A percentile compares a stretch with the other conserved stretches of the same genome.
Conservation (phyloP, 176 grass and related monocot genomes). For the Musa troglodytarum region DNA sequence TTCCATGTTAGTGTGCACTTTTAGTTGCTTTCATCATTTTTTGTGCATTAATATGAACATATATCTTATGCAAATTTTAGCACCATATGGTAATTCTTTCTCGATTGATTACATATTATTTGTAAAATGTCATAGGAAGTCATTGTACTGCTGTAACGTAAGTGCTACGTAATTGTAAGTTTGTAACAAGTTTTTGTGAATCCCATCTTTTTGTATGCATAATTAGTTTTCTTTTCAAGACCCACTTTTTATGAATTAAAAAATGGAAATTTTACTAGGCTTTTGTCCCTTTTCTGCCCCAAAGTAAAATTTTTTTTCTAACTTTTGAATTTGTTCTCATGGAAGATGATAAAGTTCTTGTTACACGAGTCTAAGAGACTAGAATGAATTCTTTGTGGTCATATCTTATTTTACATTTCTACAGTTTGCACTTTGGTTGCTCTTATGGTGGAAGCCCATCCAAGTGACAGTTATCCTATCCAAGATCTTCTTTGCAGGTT, state of each 20-base stretch:
- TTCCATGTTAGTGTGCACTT: neutral
- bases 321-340: neutral
- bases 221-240: neutral
- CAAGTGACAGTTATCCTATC: neutral
- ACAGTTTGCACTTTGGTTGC: neutral
- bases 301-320: neutral
- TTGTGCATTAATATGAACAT: too few species aligned
- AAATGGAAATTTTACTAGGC: neutral
- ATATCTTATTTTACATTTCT: neutral
- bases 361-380: neutral
- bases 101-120: too few species aligned
- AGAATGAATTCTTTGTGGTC: neutral
- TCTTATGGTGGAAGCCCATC: slow-evolving; percentile 6
- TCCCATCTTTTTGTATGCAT: neutral
- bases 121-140: too few species aligned
- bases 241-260: neutral
- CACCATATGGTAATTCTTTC: too few species aligned
- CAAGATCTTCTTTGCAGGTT: slow-evolving; percentile 8
- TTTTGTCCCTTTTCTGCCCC: neutral
- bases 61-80: too few species aligned
- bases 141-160: too few species aligned
- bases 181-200: neutral
- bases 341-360: too few species aligned
- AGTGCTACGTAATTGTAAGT: neutral
- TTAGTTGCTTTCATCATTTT: too few species aligned